phyloP scores from a whole-genome alignment of 768 basidiomycete genomes.

The Paxillus ammoniavirescens region DNA sequence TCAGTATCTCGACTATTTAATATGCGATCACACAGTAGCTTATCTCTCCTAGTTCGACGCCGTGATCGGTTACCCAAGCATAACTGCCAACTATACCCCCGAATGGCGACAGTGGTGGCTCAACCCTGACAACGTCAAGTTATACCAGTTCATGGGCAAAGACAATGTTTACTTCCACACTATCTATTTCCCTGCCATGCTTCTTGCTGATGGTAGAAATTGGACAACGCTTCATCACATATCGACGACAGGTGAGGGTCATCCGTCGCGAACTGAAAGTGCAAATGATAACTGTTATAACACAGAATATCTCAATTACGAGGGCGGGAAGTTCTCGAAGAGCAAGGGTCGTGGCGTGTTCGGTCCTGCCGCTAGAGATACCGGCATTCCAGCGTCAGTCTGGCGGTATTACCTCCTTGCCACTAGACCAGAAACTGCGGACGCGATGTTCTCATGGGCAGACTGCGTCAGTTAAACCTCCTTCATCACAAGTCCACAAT shows the following conservation, averaged over 20 bases:
- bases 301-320: constrained; percentile 95
- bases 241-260: constrained; percentile 81
- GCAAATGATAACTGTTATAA: background rate
- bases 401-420: constrained; percentile 97
- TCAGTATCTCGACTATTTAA: constrained; percentile 37
- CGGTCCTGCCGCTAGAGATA: constrained; percentile 90
- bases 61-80: constrained; percentile 94
- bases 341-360: constrained; percentile 96
- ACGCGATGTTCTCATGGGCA: constrained; percentile 96
- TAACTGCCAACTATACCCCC: constrained; percentile 91
- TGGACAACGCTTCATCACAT: constrained; percentile 96
- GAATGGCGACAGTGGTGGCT: constrained; percentile 99
- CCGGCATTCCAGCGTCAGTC: constrained; percentile 89
- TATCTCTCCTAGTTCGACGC: constrained; percentile 77
- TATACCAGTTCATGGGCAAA: constrained; percentile 99
- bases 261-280: background rate
- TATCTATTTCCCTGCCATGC: constrained; percentile 88
- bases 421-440: constrained; percentile 88
- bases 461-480: constrained; percentile 66
- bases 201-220: constrained; percentile 82
- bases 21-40: background rate
- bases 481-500: background rate
- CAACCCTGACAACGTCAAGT: constrained; percentile 80
- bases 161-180: constrained; percentile 99
- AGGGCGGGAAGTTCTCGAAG: constrained; percentile 98